These are phyloP conservation scores for Dryas drummondii DNA, from an alignment of 306 rosid species.

Conservation along the genomic window DNA sequence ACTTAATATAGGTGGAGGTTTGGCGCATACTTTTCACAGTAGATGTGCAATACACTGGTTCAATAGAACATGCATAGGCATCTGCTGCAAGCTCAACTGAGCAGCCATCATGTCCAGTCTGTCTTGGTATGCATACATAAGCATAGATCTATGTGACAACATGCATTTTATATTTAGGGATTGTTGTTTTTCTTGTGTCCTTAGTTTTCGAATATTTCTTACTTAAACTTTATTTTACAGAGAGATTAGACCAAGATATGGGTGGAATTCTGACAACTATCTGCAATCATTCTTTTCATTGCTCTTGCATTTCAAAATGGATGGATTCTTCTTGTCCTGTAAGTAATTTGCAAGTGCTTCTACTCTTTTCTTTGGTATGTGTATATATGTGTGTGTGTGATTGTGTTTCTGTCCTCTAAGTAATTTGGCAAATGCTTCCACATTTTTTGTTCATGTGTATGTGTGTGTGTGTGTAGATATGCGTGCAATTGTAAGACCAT, in stretches of 20 bases:
- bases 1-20: conserved; percentile 55
- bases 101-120: conserved; percentile 90
- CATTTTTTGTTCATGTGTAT: neutral
- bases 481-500: neutral
- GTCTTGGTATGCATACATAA: conserved; percentile 56
- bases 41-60: conserved; percentile 88
- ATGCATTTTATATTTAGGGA: neutral
- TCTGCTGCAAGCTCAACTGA: conserved; percentile 69
- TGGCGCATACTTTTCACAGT: conserved; percentile 74
- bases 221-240: conserved; percentile 46
- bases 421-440: neutral
- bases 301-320: conserved; percentile 95
- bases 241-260: conserved; percentile 82
- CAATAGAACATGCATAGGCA: conserved; percentile 78
- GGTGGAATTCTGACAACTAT: conserved; percentile 93
- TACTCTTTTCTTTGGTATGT: neutral
- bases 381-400: neutral
- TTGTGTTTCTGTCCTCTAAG: neutral
- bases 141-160: neutral
- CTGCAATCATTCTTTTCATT: conserved; percentile 96
- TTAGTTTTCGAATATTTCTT: neutral
- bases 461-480: neutral
- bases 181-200: neutral
- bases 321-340: conserved; percentile 97
- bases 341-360: conserved; percentile 33